Percentiles rank a stretch among this genome's conserved stretches.
Evolutionary conservation across 2,329 filamentous ascomycete genomes (phyloP).

Genomic region (Calonectria pauciramosa): DNA sequence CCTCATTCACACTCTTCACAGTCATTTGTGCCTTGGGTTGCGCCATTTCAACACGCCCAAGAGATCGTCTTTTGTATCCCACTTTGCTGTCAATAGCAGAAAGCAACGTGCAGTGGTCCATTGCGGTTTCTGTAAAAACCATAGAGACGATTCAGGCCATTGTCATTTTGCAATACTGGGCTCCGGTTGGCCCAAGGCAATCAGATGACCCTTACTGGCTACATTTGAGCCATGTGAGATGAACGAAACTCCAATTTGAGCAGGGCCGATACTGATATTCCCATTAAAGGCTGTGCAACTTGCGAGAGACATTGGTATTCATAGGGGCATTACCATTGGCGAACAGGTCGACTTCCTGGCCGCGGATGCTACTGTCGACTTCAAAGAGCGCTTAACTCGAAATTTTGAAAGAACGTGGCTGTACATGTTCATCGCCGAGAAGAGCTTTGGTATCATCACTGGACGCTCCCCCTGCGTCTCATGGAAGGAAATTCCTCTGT

Average conservation of each 20-base stretch:
- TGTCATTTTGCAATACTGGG: slow-evolving; percentile 43
- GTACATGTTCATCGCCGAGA: slow-evolving; percentile 30
- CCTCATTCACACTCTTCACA: slow-evolving; percentile 45
- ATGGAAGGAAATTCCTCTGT: slow-evolving; percentile 30
- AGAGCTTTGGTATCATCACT: slow-evolving; percentile 31
- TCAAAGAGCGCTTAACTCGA: slow-evolving; percentile 20
- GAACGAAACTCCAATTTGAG: background rate
- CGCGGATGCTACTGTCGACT: slow-evolving; percentile 15
- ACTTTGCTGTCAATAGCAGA: slow-evolving; percentile 40
- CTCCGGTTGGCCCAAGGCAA: slow-evolving; percentile 34
- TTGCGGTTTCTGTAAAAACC: slow-evolving; percentile 42
- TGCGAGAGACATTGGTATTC: slow-evolving; percentile 40
- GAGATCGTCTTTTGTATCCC: slow-evolving; percentile 41
- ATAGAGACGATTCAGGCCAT: slow-evolving; percentile 44
- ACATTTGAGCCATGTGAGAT: slow-evolving; percentile 39
- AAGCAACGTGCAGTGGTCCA: slow-evolving; percentile 43
- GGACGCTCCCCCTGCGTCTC: slow-evolving; percentile 24
- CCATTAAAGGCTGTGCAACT: slow-evolving; percentile 36
- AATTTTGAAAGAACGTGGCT: slow-evolving; percentile 34
- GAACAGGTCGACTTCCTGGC: slow-evolving; percentile 34
- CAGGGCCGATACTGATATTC: background rate
- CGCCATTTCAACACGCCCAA: slow-evolving; percentile 40
- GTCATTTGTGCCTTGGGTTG: slow-evolving; percentile 43
- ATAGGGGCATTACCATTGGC: slow-evolving; percentile 32
- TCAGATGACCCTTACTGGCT: slow-evolving; percentile 44